Evolutionary conservation across 495 filamentous ascomycete genomes (phyloP), one percentile per base, ranked within the genome.

Genomic region (Neurospora sp.): DNA sequence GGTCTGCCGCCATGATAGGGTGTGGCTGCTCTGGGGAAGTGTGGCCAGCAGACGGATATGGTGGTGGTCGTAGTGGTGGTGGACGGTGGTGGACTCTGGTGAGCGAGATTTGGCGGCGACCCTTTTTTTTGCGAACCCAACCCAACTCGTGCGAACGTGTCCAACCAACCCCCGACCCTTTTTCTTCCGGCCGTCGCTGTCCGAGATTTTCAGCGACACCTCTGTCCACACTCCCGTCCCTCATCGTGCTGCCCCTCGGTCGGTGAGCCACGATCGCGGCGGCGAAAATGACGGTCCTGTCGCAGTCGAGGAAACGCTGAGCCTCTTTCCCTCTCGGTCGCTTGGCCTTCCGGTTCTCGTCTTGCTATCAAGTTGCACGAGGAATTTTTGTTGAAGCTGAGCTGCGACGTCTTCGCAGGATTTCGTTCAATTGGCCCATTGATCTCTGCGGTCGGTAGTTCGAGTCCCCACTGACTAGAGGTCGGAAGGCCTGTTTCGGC

Each of bases 1-100:
- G 54, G 54, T 75, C 75, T 70, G 72, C 74, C 39, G 76, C 73
- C 69, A 74, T 77, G 77, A 81, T 80, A 81, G 78, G 79, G 69
- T 74, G 73, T 54, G 66, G 72, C 70, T 40, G 39, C 27, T 76
- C 76, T 77, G 75, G 79, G 78, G 78, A 78, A 79, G 54, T 62
- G 54, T 62, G 54, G 54, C 54, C 54, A 62, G 27, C 54, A 35
- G 54, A 62, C 27, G 54, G 54, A 35, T 35, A 14, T 31, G 27
- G 54, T 66, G 54, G 27, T 66, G 54, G 54, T 9, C 27, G 27
- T 62, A 31, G 27, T 62, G 23, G 6, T 66, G 54, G 54, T 66
- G 14, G 14, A 35, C 7, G 54, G 54, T 62, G 54, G 54, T 62
- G 54, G 54, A 62, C 12, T n/a, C 27, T 62, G 54, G 54, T 62